These are phyloP conservation scores for Elongisporangium anandrum DNA, from an alignment of 352 stramenopile species.

Conservation along the genomic window DNA sequence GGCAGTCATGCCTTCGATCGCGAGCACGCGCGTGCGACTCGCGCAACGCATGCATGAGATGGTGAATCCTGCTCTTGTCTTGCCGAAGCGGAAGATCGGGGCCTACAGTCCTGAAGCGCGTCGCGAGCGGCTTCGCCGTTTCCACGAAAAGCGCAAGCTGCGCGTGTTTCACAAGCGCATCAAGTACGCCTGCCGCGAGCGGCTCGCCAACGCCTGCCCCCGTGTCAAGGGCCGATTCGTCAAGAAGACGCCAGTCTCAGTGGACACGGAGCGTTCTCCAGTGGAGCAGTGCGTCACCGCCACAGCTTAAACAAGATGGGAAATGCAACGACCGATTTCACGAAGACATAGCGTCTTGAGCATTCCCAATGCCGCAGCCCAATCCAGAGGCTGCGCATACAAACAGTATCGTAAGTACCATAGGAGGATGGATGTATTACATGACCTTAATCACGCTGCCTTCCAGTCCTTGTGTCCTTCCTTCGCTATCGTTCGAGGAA, in stretches of 20 bases:
- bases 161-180: conserved; percentile 67
- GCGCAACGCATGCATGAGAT: not conserved
- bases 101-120: conserved; percentile 53
- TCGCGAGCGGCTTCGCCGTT: conserved; percentile 50
- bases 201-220: conserved; percentile 59
- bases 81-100: conserved; percentile 39
- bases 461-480: not conserved
- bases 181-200: conserved; percentile 73
- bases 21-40: not conserved
- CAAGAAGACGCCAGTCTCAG: not conserved
- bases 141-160: conserved; percentile 70
- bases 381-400: not conserved
- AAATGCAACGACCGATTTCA: not conserved
- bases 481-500: conserved; percentile 2
- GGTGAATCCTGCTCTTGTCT: not conserved
- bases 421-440: not conserved
- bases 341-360: not conserved
- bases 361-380: not conserved
- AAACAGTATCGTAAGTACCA: not conserved
- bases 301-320: not conserved
- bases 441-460: not conserved
- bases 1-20: not conserved
- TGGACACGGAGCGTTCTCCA: no score
- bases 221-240: conserved; percentile 75
- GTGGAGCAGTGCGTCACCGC: not conserved